These are phyloP conservation scores for Candida pseudoglaebosa DNA, from an alignment of 805 yeast genomes.

Conservation along the genomic window DNA sequence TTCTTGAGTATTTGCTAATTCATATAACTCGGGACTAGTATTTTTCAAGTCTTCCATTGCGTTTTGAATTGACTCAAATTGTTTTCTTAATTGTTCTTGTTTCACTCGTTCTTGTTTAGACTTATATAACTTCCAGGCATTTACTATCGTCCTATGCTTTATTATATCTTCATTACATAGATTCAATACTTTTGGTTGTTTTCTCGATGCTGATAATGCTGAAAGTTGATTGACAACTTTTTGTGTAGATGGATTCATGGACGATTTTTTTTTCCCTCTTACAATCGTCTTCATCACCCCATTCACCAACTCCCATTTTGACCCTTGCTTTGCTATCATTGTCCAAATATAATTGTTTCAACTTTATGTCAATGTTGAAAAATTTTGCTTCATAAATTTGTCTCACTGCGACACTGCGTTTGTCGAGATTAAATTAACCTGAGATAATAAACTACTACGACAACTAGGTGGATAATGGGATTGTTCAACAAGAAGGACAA, in stretches of 20 bases:
- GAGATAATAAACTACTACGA: neutral
- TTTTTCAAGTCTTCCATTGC: slow-evolving; percentile 71
- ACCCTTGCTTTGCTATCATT: slow-evolving; percentile 1
- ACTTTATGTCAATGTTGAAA: neutral
- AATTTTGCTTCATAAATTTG: neutral
- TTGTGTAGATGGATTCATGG: slow-evolving; percentile 36
- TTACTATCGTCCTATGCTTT: slow-evolving; percentile 76
- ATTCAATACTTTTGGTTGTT: slow-evolving; percentile 79
- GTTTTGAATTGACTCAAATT: slow-evolving; percentile 57
- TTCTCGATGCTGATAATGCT: slow-evolving; percentile 81
- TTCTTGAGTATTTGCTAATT: slow-evolving; percentile 55
- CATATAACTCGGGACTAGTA: slow-evolving; percentile 52
- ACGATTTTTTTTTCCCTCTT: slow-evolving; percentile 14
- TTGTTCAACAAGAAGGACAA: slow-evolving; percentile 7
- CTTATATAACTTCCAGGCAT: slow-evolving; percentile 73
- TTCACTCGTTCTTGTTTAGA: slow-evolving; percentile 46
- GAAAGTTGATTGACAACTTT: slow-evolving; percentile 58
- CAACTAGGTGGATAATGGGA: neutral
- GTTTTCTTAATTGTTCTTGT: slow-evolving; percentile 45
- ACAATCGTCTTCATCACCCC: slow-evolving; percentile 5
- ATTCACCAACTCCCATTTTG: neutral
- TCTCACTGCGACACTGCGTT: neutral
- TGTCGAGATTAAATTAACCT: too few species aligned
- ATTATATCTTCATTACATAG: slow-evolving; percentile 75
- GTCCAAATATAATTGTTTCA: neutral